These are phyloP conservation scores for Rossbeevera mucosa DNA, from an alignment of 768 basidiomycete genomes.

Conservation along the genomic window DNA sequence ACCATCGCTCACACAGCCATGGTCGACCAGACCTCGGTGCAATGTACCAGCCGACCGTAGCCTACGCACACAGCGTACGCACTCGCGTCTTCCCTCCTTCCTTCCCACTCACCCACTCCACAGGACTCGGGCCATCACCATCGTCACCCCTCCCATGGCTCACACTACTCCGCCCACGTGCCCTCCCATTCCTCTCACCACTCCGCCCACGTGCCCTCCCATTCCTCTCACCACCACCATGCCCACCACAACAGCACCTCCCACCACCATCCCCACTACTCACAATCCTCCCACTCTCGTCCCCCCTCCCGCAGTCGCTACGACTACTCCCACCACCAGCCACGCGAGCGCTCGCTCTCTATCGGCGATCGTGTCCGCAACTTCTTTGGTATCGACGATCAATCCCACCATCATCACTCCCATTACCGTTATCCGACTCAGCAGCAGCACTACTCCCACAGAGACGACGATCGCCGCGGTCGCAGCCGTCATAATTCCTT, in stretches of 20 bases:
- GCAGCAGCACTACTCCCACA: background rate
- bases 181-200: conserved; percentile 8
- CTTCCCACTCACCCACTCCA: no score
- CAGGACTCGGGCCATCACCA: conserved; percentile 23
- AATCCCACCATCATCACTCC: conserved; percentile 1
- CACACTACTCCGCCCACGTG: conserved; percentile 10
- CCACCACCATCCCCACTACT: conserved; percentile 6
- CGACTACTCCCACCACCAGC: conserved; percentile 5
- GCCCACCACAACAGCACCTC: conserved; percentile 15
- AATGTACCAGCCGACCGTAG: background rate
- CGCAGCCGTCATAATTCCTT: conserved; percentile 28
- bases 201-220: conserved; percentile 15
- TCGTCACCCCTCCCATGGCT: background rate
- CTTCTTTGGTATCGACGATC: conserved; percentile 29
- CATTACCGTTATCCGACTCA: conserved; percentile 9
- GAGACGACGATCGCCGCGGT: conserved; percentile 12
- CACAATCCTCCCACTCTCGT: conserved; percentile 10
- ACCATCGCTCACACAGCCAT: conserved; percentile 11
- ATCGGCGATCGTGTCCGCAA: conserved; percentile 37
- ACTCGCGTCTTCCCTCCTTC: no score
- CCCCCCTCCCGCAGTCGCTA: conserved; percentile 13
- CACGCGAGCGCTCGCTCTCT: conserved; percentile 19
- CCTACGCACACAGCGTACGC: conserved; percentile 14
- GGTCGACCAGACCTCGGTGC: background rate
- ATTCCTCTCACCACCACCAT: conserved; percentile 15